These are phyloP conservation scores for Dryas integrifolia DNA, from an alignment of 331 rosid species.

Conservation along the genomic window DNA sequence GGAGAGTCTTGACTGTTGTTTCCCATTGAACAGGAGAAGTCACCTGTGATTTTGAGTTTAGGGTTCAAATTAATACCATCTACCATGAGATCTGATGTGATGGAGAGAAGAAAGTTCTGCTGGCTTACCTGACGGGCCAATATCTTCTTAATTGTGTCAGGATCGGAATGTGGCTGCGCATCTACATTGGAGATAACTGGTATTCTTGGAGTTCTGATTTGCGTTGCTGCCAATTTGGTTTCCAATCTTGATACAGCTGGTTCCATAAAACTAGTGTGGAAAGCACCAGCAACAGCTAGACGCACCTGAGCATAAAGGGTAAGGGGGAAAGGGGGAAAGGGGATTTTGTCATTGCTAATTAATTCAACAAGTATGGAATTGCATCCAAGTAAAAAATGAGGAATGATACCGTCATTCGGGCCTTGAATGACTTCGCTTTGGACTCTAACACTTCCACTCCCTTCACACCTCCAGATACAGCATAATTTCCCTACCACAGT, in stretches of 20 bases:
- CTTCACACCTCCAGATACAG: conserved; percentile 90
- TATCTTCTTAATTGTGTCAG: conserved; percentile 73
- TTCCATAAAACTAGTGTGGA: conserved; percentile 92
- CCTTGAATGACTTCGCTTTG: conserved; percentile 98
- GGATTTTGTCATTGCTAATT: conserved; percentile 17
- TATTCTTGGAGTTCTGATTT: conserved; percentile 75
- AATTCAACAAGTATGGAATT: neutral
- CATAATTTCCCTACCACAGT: conserved; percentile 79
- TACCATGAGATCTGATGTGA: neutral
- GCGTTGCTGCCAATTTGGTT: conserved; percentile 81
- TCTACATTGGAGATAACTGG: conserved; percentile 95
- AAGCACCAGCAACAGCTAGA: conserved; percentile 96
- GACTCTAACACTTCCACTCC: conserved; percentile 89
- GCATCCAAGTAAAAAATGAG: conserved; percentile 6
- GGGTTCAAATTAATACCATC: conserved; percentile 19
- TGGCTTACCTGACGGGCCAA: conserved; percentile 75
- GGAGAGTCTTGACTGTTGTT: conserved; percentile 86
- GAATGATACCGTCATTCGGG: conserved; percentile 83
- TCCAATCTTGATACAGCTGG: conserved; percentile 97
- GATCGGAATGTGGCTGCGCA: conserved; percentile 86
- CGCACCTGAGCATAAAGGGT: conserved; percentile 58
- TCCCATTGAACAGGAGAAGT: conserved; percentile 99
- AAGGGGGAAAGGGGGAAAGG: neutral
- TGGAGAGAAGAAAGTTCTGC: conserved; percentile 11
- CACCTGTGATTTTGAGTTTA: conserved; percentile 53